Percentiles rank a stretch among this genome's conserved stretches.
phyloP scores from a whole-genome alignment of 768 basidiomycete species.

The Tephrocybe sp. region DNA sequence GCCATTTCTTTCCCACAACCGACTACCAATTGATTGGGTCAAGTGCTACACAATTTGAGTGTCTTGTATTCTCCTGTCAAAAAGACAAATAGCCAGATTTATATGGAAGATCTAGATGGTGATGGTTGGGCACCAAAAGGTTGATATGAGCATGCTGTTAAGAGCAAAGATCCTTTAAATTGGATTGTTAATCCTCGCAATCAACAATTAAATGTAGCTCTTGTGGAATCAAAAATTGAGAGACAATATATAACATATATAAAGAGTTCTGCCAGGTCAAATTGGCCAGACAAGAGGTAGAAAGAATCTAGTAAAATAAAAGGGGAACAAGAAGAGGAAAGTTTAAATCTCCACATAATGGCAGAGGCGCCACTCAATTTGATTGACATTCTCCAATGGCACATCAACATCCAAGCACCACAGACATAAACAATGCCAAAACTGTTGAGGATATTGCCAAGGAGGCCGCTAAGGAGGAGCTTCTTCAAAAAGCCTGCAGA shows the following conservation, averaged over 20 bases:
- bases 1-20: too few relatives aligned
- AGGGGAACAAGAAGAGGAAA: not conserved
- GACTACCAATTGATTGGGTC: too few relatives aligned
- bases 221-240: not conserved
- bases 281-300: not conserved
- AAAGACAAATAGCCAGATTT: too few relatives aligned
- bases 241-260: not conserved
- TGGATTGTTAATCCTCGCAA: too few relatives aligned
- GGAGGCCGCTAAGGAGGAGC: not conserved
- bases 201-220: too few relatives aligned
- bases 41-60: too few relatives aligned
- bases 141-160: too few relatives aligned
- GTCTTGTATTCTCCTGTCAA: too few relatives aligned
- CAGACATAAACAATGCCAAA: not conserved
- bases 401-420: not conserved
- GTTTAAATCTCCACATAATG: not conserved
- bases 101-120: too few relatives aligned
- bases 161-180: too few relatives aligned
- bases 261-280: not conserved
- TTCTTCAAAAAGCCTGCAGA: too few relatives aligned
- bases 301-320: not conserved
- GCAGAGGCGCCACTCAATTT: not conserved
- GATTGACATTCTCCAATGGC: not conserved
- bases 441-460: not conserved
- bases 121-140: too few relatives aligned